These are phyloP conservation scores for Acrocalymma vagum DNA, from an alignment of 2,329 filamentous ascomycete genomes.

Conservation along the genomic window DNA sequence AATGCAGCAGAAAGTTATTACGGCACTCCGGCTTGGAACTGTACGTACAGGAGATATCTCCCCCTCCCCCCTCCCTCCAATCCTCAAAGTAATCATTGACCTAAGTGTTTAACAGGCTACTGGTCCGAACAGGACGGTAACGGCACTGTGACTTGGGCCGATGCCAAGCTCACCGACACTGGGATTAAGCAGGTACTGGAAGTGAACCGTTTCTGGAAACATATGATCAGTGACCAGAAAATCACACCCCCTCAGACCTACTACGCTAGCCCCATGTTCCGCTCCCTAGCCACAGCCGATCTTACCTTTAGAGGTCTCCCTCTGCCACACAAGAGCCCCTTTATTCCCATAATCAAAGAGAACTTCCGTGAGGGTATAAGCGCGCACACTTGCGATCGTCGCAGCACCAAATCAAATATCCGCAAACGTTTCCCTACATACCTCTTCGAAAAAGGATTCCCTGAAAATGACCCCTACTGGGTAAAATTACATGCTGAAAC, in stretches of 20 bases:
- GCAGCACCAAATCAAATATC: slow-evolving; percentile 65
- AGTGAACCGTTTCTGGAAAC: slow-evolving; percentile 67
- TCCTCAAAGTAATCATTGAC: too few relatives aligned
- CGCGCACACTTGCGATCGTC: slow-evolving; percentile 73
- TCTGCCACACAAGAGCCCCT: slow-evolving; percentile 61
- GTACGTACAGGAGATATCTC: too few relatives aligned
- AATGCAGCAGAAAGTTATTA: slow-evolving; percentile 73
- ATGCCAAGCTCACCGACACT: slow-evolving; percentile 67
- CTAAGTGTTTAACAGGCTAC: too few relatives aligned
- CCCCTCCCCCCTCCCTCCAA: too few relatives aligned
- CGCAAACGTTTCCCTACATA: slow-evolving; percentile 61
- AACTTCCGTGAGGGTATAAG: slow-evolving; percentile 71
- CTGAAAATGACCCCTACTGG: slow-evolving; percentile 66
- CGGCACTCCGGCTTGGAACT: slow-evolving; percentile 74
- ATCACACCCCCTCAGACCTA: slow-evolving; percentile 70
- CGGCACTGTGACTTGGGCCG: slow-evolving; percentile 68
- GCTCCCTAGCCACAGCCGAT: slow-evolving; percentile 70
- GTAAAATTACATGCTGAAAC: slow-evolving; percentile 58
- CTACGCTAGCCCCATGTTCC: slow-evolving; percentile 70
- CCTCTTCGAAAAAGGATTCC: slow-evolving; percentile 68
- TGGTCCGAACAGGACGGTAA: slow-evolving; percentile 73
- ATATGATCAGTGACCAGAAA: slow-evolving; percentile 57
- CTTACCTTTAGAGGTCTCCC: slow-evolving; percentile 66
- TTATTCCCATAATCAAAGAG: slow-evolving; percentile 70
- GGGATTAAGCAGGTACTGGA: slow-evolving; percentile 66